A percentile compares a stretch with the other conserved stretches of the same genome.
Evolutionary conservation across 805 yeast genomes (phyloP).

Genomic region (Saccharomycopsis vini): DNA sequence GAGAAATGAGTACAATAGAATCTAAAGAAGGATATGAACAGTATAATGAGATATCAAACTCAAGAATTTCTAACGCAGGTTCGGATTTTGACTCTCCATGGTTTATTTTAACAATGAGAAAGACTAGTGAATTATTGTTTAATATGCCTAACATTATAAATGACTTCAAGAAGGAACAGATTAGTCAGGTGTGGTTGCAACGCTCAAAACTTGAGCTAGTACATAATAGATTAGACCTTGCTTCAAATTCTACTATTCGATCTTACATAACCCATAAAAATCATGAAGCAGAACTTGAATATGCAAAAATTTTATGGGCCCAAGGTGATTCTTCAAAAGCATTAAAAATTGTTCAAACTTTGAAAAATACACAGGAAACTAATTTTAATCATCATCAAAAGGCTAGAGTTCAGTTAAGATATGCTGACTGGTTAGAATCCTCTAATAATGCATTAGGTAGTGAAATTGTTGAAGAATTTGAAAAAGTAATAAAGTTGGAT

Average conservation of each 20-base stretch:
- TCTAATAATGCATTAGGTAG: conserved; percentile 77
- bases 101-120: conserved; percentile 50
- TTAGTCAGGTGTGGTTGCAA: conserved; percentile 44
- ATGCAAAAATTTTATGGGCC: conserved; percentile 78
- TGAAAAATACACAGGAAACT: conserved; percentile 22
- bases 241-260: conserved; percentile 57
- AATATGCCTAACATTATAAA: conserved; percentile 20
- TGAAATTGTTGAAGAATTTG: conserved; percentile 63
- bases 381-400: background rate
- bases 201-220: conserved; percentile 60
- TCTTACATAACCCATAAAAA: conserved; percentile 31
- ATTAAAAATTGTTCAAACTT: conserved; percentile 47
- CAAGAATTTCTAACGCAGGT: conserved; percentile 29
- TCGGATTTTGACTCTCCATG: conserved; percentile 52
- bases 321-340: conserved; percentile 87
- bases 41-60: conserved; percentile 17
- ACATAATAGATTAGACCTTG: conserved; percentile 59
- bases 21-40: background rate
- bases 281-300: conserved; percentile 54
- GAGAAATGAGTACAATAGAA: conserved; percentile 26
- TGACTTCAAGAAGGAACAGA: conserved; percentile 32
- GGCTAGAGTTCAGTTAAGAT: conserved; percentile 51
- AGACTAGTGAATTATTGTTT: conserved; percentile 19
- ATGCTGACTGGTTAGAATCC: conserved; percentile 80
- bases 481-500: conserved; percentile 45